Percentiles rank a stretch among this genome's conserved stretches.
phyloP scores from a whole-genome alignment of 73 alveolate genomes.

The Uronychia setigera region DNA sequence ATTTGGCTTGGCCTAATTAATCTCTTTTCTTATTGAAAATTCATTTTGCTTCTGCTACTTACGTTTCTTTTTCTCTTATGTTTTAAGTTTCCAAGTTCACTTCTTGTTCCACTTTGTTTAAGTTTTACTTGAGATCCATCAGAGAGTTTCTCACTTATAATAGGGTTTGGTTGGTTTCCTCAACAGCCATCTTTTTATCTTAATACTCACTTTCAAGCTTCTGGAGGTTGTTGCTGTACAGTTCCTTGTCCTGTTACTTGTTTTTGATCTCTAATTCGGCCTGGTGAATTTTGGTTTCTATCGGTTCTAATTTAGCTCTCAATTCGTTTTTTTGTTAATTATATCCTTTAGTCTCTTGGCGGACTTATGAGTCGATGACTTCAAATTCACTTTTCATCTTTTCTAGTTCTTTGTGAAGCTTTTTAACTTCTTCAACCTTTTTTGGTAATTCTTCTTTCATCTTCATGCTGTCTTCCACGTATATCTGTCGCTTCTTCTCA shows the following conservation, averaged over 20 bases:
- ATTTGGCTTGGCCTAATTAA: slow-evolving; percentile 2
- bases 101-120: not conserved
- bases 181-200: not conserved
- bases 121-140: not conserved
- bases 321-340: slow-evolving; percentile 21
- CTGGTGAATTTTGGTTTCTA: slow-evolving; percentile 7
- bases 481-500: slow-evolving; percentile 43
- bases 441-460: slow-evolving; percentile 23
- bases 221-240: slow-evolving; percentile 15
- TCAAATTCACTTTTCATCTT: slow-evolving; percentile 34
- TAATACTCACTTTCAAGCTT: slow-evolving; percentile 26
- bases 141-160: not conserved
- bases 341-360: slow-evolving; percentile 35
- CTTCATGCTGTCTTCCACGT: slow-evolving; percentile 34
- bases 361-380: slow-evolving; percentile 19
- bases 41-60: not conserved
- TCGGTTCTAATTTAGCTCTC: slow-evolving; percentile 15
- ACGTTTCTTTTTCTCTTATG: not conserved
- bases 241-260: slow-evolving; percentile 23
- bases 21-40: not conserved
- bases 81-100: not conserved
- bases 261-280: slow-evolving; percentile 5
- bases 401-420: not conserved
- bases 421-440: slow-evolving; percentile 9
- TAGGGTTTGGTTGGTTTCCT: not conserved